Conservation (phyloP, 306 rosid genomes). For the Cucumis melo region DNA sequence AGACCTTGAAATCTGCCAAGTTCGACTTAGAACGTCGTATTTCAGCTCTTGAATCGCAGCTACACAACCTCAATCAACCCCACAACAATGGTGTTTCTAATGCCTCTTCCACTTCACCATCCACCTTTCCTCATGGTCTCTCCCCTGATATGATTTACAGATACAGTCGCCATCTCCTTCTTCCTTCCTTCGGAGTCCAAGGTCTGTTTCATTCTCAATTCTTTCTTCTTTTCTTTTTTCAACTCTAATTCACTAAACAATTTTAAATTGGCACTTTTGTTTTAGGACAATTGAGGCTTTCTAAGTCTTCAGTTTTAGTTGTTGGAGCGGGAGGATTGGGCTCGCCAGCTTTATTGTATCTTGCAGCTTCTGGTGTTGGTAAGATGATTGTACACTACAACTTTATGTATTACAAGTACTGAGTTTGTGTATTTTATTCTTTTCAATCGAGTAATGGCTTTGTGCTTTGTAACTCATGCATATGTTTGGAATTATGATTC, state of each 20-base stretch:
- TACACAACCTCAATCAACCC: slow-evolving; percentile 24
- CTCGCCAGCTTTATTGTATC: slow-evolving; percentile 79
- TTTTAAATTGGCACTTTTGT: not conserved
- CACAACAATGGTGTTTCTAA: slow-evolving; percentile 21
- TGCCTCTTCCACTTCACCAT: slow-evolving; percentile 20
- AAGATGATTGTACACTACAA: slow-evolving; percentile 6
- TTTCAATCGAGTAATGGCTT: not conserved
- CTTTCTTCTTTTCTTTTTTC: not conserved
- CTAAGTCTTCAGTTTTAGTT: slow-evolving; percentile 69
- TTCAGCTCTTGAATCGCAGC: slow-evolving; percentile 50
- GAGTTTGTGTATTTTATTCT: not conserved
- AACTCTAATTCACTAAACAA: not conserved
- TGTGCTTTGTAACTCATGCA: slow-evolving; percentile 12
- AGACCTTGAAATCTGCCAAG: slow-evolving; percentile 37
- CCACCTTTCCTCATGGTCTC: slow-evolving; percentile 26
- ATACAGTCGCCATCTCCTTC: slow-evolving; percentile 91
- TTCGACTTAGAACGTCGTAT: slow-evolving; percentile 42
- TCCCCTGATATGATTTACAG: slow-evolving; percentile 62
- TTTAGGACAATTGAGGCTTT: slow-evolving; percentile 63
- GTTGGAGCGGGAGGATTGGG: slow-evolving; percentile 98
- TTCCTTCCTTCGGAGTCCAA: slow-evolving; percentile 85
- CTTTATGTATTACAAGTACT: not conserved
- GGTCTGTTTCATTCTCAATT: slow-evolving; percentile 19
- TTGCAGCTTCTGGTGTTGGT: slow-evolving; percentile 91
- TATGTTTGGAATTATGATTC: slow-evolving; percentile 1